Base-by-base conservation (phyloP, 2,329 filamentous ascomycete species). In the Metarhizium rileyi region DNA sequence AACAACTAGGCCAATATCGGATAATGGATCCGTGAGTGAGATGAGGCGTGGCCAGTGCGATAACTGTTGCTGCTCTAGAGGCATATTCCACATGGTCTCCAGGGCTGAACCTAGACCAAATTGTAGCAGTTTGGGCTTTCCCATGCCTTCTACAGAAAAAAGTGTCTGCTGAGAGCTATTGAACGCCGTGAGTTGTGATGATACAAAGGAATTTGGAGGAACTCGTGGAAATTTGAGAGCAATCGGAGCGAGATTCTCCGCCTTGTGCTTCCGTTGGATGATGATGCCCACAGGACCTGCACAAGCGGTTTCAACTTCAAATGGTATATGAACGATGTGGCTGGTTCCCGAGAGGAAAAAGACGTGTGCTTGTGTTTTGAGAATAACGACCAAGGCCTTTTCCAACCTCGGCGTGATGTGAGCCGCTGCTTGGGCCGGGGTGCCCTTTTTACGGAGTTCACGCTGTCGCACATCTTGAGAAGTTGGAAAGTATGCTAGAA, bases 301-400 rank as follows among this genome's bases (percentile, higher is more conserved):
- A 64, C 90, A 88, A 27, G 87, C 90, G 48, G 81, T 81, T 62
- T 95, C 89, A 40, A 96, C 86, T 68, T 97, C 90, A 62, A 98
- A 98, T 2, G 91, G 91, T 61, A 98, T 81, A 64, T 95, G 89
- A 44, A 97, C 77, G 51, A 95, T 81, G 75, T 98, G 87, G 62
- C 81, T 93, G 30, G 88, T 84, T 20, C 91, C 91, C 2, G 86
- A 81, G 35, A 97, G 77, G 63, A 94, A 96, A 72, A 90, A 94
- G 56, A 98, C 81, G 63, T 97, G 91, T 22, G 88, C 90, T 63
- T 97, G 91, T 0, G 88, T 90, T 67, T 87, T 90, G 56, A 98
- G 79, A 57, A 97, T 86, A 46, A 98, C 86, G 7, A 97, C 88
- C 53, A 98, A 70, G 4, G 91, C 90, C 60, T 84, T 77, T 40